phyloP scores from a whole-genome alignment of 2,329 filamentous ascomycete genomes.

The Aspergillus niger region DNA sequence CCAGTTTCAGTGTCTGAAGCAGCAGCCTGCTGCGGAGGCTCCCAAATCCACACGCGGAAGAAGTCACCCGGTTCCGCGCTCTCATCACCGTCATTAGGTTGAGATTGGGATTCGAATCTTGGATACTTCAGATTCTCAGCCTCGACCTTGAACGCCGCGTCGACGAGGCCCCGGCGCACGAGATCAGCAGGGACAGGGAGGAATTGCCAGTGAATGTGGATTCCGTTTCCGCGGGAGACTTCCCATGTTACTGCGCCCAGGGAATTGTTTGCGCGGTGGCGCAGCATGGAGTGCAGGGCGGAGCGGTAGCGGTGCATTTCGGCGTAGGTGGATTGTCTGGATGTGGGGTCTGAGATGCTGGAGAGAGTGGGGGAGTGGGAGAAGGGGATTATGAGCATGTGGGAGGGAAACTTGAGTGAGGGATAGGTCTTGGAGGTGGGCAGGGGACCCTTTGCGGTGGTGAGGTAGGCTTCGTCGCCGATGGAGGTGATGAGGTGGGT shows the following conservation, averaged over 20 bases:
- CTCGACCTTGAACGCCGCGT: conserved; percentile 85
- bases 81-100: conserved; percentile 41
- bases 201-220: conserved; percentile 94
- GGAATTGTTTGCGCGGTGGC: conserved; percentile 44
- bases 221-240: conserved; percentile 76
- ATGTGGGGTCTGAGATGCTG: conserved; percentile 62
- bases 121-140: conserved; percentile 72
- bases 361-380: conserved; percentile 76
- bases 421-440: conserved; percentile 64
- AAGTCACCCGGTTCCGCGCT: conserved; percentile 59
- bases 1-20: not conserved
- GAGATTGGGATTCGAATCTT: conserved; percentile 47
- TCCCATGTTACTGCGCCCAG: conserved; percentile 91
- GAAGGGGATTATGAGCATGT: conserved; percentile 89
- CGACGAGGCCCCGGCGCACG: conserved; percentile 72
- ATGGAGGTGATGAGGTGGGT: conserved; percentile 90
- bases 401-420: conserved; percentile 73
- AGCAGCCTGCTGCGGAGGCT: conserved; percentile 5
- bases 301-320: conserved; percentile 85
- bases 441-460: conserved; percentile 88
- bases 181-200: conserved; percentile 72
- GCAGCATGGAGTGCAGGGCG: conserved; percentile 77
- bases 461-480: conserved; percentile 82
- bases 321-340: conserved; percentile 60
- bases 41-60: conserved; percentile 82